Percentiles rank a stretch among this genome's conserved stretches.
Conservation (phyloP, 495 filamentous ascomycete species). For the Achaetomiella virescens region DNA sequence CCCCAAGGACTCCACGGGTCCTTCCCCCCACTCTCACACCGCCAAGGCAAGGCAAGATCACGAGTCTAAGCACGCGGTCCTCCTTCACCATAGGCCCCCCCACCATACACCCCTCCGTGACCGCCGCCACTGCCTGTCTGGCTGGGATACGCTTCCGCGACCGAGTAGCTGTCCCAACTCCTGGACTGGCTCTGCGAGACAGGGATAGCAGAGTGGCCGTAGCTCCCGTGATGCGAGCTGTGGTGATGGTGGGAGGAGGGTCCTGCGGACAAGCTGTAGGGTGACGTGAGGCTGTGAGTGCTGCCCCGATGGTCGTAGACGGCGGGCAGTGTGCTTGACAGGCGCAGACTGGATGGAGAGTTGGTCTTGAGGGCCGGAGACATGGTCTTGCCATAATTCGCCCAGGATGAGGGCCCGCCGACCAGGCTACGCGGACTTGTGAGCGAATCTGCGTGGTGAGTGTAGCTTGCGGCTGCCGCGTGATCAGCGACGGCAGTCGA, state of each 20-base stretch:
- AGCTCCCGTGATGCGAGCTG: constrained; percentile 28
- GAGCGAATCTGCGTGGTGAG: constrained; percentile 36
- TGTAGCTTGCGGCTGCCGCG: constrained; percentile 19
- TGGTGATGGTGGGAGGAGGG: constrained; percentile 24
- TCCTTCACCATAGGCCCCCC: constrained; percentile 36
- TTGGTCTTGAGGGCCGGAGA: constrained; percentile 36
- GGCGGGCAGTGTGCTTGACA: constrained; percentile 20
- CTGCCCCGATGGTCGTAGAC: constrained; percentile 29
- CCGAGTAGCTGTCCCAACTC: constrained; percentile 35
- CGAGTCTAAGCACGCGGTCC: constrained; percentile 32
- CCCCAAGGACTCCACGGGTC: neutral
- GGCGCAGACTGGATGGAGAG: constrained; percentile 22
- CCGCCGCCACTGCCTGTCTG: constrained; percentile 28
- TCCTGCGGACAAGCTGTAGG: constrained; percentile 20
- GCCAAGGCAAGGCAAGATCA: neutral
- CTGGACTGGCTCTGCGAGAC: constrained; percentile 20
- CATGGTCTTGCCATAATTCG: constrained; percentile 33
- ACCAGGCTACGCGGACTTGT: constrained; percentile 38
- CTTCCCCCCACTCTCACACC: too few species aligned
- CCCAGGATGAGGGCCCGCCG: constrained; percentile 33
- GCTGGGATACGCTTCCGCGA: constrained; percentile 32
- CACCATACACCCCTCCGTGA: constrained; percentile 36
- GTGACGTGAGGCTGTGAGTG: constrained; percentile 23
- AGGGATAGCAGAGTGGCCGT: constrained; percentile 24
- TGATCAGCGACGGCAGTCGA: constrained; percentile 17